Percentiles rank a stretch among this genome's conserved stretches.
Evolutionary conservation across 2,329 filamentous ascomycete genomes (phyloP).

Genomic region (Chaetomium globosum): DNA sequence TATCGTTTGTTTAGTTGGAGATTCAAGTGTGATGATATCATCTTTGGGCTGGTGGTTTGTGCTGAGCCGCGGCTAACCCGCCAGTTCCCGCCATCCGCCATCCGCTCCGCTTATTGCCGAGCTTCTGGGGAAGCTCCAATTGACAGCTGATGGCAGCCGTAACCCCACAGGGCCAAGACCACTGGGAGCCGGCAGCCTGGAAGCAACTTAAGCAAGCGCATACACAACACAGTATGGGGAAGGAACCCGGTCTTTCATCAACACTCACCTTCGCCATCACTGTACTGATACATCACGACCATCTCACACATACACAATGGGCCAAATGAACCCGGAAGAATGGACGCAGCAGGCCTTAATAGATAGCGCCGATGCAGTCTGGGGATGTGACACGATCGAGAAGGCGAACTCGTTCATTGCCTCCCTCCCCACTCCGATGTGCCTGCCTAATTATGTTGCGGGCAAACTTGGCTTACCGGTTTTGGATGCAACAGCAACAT

Average conservation of each 20-base stretch:
- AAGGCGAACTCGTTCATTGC: constrained; percentile 37
- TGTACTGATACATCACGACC: not conserved
- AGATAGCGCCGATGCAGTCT: constrained; percentile 25
- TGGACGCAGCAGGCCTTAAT: not conserved
- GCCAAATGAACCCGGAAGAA: not conserved
- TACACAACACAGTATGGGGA: too few species aligned
- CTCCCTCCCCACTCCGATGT: constrained; percentile 10
- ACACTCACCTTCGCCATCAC: not conserved
- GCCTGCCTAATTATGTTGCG: constrained; percentile 28
- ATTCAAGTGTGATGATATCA: constrained; percentile 1
- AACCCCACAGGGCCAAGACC: too few species aligned
- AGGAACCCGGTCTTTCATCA: too few species aligned
- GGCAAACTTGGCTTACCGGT: constrained; percentile 31
- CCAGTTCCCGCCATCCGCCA: constrained; percentile 24
- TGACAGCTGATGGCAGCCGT: too few species aligned
- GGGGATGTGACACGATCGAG: constrained; percentile 39
- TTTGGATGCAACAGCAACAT: constrained; percentile 28
- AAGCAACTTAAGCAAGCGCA: too few species aligned
- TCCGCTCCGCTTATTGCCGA: constrained; percentile 31
- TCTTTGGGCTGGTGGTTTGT: not conserved
- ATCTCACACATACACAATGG: not conserved
- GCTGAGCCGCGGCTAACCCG: constrained; percentile 2
- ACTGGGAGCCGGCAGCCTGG: too few species aligned
- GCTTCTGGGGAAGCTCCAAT: not conserved
- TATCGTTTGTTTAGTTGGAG: not conserved